A percentile compares a stretch with the other conserved stretches of the same genome.
Evolutionary conservation across 2,329 filamentous ascomycete genomes (phyloP).

Genomic region (Cryphonectria nitschkei): DNA sequence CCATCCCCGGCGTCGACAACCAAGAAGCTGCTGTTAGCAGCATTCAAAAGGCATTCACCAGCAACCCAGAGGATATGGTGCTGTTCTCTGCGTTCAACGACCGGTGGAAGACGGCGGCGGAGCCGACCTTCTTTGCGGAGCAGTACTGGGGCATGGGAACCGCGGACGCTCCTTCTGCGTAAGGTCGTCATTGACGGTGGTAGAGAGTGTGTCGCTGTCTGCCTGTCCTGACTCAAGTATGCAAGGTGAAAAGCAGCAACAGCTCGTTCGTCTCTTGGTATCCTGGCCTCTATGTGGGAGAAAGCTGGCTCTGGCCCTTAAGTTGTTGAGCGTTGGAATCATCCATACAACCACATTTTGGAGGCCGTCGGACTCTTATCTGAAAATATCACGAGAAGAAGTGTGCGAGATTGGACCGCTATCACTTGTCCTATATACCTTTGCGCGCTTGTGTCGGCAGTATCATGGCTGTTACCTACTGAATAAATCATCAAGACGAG

Average conservation of each 20-base stretch:
- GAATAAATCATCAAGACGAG: neutral
- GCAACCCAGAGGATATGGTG: constrained; percentile 58
- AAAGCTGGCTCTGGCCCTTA: neutral
- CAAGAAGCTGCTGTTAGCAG: constrained; percentile 69
- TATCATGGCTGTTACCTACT: neutral
- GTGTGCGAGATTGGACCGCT: neutral
- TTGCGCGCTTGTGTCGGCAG: neutral
- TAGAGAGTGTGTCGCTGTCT: neutral
- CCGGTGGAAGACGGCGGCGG: constrained; percentile 71
- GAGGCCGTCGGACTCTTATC: neutral
- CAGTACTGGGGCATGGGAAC: constrained; percentile 71
- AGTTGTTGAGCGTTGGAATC: neutral
- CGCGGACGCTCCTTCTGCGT: constrained; percentile 28
- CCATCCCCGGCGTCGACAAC: constrained; percentile 69
- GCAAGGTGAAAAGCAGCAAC: neutral
- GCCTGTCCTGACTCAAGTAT: neutral
- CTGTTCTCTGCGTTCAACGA: constrained; percentile 83
- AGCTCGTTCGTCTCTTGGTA: neutral
- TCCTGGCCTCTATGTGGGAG: neutral
- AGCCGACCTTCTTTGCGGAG: constrained; percentile 70
- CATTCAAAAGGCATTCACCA: constrained; percentile 62
- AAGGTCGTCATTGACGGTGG: neutral
- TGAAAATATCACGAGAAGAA: neutral
- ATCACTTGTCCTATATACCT: neutral
- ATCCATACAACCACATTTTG: neutral